Conservation (phyloP, 192 early-diverging fungal species). For the Coemansia erecta region DNA sequence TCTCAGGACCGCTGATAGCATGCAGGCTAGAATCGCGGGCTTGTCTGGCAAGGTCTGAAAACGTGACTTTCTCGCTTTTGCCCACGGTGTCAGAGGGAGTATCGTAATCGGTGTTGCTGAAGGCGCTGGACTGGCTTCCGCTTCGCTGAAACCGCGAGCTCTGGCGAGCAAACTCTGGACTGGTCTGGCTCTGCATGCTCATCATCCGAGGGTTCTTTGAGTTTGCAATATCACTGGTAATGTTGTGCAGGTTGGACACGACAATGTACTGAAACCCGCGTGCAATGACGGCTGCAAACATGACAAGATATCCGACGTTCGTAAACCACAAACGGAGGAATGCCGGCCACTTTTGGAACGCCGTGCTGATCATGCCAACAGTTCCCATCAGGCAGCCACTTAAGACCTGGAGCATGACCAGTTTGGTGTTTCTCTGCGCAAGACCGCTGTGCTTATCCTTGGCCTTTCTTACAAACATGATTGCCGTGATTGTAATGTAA, state of each 20-base stretch:
- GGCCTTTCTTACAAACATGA: slow-evolving; percentile 37
- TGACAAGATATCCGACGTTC: slow-evolving; percentile 26
- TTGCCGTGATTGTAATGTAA: slow-evolving; percentile 24
- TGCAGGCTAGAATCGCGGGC: not conserved
- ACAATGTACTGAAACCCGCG: slow-evolving; percentile 38
- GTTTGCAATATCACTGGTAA: slow-evolving; percentile 34
- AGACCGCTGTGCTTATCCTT: slow-evolving; percentile 47
- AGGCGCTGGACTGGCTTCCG: slow-evolving; percentile 33
- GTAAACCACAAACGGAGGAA: slow-evolving; percentile 41
- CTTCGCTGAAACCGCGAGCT: slow-evolving; percentile 8
- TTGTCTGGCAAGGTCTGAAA: slow-evolving; percentile 5
- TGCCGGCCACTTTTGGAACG: slow-evolving; percentile 39
- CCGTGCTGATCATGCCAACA: slow-evolving; percentile 28
- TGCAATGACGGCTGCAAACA: slow-evolving; percentile 25
- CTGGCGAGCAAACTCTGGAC: not conserved
- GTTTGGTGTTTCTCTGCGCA: slow-evolving; percentile 21
- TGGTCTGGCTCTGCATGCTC: slow-evolving; percentile 5
- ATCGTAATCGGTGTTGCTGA: slow-evolving; percentile 34
- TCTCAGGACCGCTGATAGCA: slow-evolving; percentile 8
- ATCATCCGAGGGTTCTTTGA: slow-evolving; percentile 24
- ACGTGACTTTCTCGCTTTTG: slow-evolving; percentile 11
- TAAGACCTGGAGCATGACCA: slow-evolving; percentile 27
- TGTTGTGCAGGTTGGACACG: slow-evolving; percentile 33
- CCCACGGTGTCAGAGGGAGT: not conserved
- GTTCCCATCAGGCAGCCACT: slow-evolving; percentile 23